These are phyloP conservation scores for Simmondsia chinensis DNA, from an alignment of 148 eudicot species.

Conservation along the genomic window DNA sequence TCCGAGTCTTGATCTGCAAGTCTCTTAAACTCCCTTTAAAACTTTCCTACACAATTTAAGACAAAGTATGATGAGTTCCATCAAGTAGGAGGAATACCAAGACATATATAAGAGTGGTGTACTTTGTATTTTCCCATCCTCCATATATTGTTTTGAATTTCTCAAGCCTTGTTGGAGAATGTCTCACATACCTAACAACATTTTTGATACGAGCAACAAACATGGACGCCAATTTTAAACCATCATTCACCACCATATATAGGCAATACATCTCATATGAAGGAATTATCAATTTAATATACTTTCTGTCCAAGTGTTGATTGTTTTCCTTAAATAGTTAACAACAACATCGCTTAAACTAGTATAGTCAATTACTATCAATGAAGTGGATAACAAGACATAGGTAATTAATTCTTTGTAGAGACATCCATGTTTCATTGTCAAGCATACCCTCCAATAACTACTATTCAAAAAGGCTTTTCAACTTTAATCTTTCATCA, in stretches of 20 bases:
- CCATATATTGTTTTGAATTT: conserved; percentile 6
- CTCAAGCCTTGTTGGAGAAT: background rate
- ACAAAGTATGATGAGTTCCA: conserved; percentile 2
- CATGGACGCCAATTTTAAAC: background rate
- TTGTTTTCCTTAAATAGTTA: background rate
- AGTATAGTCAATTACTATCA: conserved; percentile 4
- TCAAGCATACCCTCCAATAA: background rate
- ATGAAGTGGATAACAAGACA: background rate
- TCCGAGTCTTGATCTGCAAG: background rate
- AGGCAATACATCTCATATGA: conserved; percentile 5
- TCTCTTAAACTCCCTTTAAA: conserved; percentile 1
- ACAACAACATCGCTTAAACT: background rate
- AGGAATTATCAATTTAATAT: background rate
- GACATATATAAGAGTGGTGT: background rate
- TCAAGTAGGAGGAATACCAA: conserved; percentile 11
- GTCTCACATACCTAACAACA: background rate
- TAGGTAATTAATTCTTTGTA: conserved; percentile 1
- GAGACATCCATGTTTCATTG: background rate
- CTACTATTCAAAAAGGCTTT: background rate
- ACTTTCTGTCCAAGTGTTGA: background rate
- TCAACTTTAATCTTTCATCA: background rate
- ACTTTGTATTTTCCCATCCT: background rate
- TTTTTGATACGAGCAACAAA: background rate
- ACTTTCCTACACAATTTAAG: background rate
- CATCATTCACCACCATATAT: background rate